These are phyloP conservation scores for Keithomyces neogunnii DNA, from an alignment of 2,329 filamentous ascomycete species.

Conservation along the genomic window DNA sequence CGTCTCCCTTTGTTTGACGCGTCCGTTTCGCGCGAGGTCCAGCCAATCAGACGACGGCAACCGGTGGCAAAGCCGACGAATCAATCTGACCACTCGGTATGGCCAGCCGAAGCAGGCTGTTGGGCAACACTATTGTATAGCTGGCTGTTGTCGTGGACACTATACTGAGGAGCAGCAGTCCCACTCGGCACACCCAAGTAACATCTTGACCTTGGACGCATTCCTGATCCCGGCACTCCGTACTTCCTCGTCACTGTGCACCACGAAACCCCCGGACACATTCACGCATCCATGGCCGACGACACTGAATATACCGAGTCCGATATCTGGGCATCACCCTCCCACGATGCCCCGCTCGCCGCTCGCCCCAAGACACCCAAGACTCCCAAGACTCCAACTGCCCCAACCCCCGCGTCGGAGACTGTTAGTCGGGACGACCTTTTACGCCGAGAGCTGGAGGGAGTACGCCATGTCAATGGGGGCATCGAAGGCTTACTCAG, in stretches of 20 bases:
- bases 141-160: too few species aligned
- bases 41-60: conserved; percentile 6
- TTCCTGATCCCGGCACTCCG: background rate
- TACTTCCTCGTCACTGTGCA: background rate
- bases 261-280: background rate
- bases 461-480: conserved; percentile 77
- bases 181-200: too few species aligned
- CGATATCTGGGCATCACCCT: conserved; percentile 40
- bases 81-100: too few species aligned
- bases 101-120: too few species aligned
- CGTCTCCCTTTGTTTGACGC: conserved; percentile 13
- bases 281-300: conserved; percentile 30
- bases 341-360: conserved; percentile 21
- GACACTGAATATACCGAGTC: conserved; percentile 36
- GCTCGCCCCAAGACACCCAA: conserved; percentile 31
- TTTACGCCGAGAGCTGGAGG: conserved; percentile 71
- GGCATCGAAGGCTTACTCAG: conserved; percentile 73
- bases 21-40: conserved; percentile 20
- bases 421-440: conserved; percentile 62
- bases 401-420: conserved; percentile 28
- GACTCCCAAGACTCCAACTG: conserved; percentile 37
- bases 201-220: background rate
- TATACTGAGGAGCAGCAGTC: too few species aligned
- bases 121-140: too few species aligned
- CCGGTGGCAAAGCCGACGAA: background rate